These are phyloP conservation scores for Pugionium cornutum DNA, from an alignment of 345 rosid species.

Conservation along the genomic window DNA sequence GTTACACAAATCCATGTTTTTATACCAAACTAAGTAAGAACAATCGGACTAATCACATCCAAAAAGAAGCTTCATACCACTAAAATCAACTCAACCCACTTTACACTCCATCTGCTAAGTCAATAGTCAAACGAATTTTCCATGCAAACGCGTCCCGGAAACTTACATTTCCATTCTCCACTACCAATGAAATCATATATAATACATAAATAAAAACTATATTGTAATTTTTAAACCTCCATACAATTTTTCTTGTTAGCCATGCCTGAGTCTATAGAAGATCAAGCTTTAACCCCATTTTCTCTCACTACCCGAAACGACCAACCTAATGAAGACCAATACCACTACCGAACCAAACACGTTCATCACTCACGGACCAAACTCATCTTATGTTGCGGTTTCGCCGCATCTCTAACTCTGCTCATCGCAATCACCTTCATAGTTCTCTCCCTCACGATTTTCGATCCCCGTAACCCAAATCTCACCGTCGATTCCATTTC, in stretches of 20 bases:
- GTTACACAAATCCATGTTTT: neutral
- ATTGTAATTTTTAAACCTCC: too few relatives aligned
- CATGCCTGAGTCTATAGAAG: too few relatives aligned
- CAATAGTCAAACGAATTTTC: constrained; percentile 31
- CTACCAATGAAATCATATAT: too few relatives aligned
- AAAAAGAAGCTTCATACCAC: constrained; percentile 18
- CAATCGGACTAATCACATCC: constrained; percentile 6
- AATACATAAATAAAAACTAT: too few relatives aligned
- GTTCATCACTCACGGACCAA: constrained; percentile 19
- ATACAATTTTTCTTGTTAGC: too few relatives aligned
- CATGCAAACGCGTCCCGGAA: constrained; percentile 21
- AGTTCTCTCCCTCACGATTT: constrained; percentile 33
- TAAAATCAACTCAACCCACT: constrained; percentile 27
- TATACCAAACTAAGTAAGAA: neutral
- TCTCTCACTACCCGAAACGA: constrained; percentile 26
- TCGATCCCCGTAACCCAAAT: constrained; percentile 34
- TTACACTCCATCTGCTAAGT: constrained; percentile 15
- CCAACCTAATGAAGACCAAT: constrained; percentile 25
- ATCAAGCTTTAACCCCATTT: constrained; percentile 28
- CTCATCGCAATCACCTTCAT: constrained; percentile 38
- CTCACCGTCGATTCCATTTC: constrained; percentile 28
- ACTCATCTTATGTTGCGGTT: constrained; percentile 40
- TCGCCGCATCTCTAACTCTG: constrained; percentile 15
- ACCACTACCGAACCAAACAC: constrained; percentile 24
- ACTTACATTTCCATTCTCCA: constrained; percentile 14